Conservation (phyloP, 2,329 filamentous ascomycete species). For the Trichoderma koningiopsis region DNA sequence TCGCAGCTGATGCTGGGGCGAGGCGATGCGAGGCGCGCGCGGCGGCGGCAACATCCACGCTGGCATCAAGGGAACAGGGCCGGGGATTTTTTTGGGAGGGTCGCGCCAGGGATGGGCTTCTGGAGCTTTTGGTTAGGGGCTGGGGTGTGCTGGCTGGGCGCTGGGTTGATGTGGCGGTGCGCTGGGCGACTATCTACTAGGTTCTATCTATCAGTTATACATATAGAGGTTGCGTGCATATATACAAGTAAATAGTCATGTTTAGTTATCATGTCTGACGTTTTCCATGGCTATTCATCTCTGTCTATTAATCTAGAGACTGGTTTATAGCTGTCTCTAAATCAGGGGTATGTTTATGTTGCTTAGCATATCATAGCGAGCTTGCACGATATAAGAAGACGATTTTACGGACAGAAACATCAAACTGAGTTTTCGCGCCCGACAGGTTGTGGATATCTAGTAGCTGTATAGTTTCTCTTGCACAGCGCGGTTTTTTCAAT, state of each 20-base stretch:
- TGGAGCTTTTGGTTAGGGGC: conserved; percentile 1
- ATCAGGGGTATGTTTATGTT: not conserved
- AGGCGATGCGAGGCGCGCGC: conserved; percentile 9
- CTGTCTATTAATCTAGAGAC: not conserved
- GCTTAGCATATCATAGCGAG: not conserved
- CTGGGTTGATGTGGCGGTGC: conserved; percentile 1
- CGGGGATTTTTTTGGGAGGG: not conserved
- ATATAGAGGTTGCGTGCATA: not conserved
- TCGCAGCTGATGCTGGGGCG: not conserved
- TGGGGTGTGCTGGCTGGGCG: not conserved
- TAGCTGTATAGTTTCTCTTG: not conserved
- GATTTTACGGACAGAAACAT: not conserved
- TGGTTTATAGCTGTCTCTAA: not conserved
- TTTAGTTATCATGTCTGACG: too few relatives aligned
- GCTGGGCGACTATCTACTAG: not conserved
- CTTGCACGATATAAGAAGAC: not conserved
- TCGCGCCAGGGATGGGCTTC: conserved; percentile 11
- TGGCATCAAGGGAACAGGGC: conserved; percentile 19
- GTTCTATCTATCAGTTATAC: not conserved
- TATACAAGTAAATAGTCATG: too few relatives aligned
- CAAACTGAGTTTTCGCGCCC: not conserved
- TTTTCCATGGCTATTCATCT: not conserved
- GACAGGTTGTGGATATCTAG: not conserved
- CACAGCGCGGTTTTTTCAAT: not conserved
- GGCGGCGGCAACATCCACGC: conserved; percentile 23